Conservation (phyloP, 495 filamentous ascomycete species). For the Penicillium chermesinum region DNA sequence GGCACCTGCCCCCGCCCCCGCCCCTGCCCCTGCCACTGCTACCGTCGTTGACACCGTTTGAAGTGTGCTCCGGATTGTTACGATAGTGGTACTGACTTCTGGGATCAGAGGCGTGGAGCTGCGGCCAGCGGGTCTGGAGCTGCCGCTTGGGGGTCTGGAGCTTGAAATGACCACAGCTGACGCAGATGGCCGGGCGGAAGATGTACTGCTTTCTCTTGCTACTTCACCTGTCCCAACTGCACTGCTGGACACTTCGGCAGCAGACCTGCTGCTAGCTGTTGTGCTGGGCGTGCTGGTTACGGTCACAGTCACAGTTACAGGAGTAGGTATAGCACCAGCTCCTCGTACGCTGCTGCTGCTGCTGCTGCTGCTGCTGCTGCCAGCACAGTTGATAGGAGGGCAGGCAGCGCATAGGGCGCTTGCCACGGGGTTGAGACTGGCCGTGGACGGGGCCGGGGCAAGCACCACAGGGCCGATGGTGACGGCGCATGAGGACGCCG, state of each 20-base stretch:
- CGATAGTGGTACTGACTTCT: background rate
- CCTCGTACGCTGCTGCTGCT: background rate
- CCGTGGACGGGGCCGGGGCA: background rate
- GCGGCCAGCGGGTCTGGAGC: background rate
- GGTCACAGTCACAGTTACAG: conserved; percentile 10
- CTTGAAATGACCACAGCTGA: background rate
- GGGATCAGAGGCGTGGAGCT: conserved; percentile 14
- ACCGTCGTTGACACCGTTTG: conserved; percentile 4
- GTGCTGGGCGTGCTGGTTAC: conserved; percentile 5
- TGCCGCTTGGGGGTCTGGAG: background rate
- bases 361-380: background rate
- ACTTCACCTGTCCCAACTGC: background rate
- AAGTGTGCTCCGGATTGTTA: conserved; percentile 3
- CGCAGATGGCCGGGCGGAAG: background rate
- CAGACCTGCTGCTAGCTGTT: background rate
- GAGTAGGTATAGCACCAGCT: background rate
- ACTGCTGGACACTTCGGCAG: background rate
- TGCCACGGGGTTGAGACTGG: conserved; percentile 3
- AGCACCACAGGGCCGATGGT: background rate
- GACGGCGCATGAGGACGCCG: background rate
- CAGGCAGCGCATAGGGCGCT: conserved; percentile 13
- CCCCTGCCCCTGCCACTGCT: background rate
- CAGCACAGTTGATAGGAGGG: conserved; percentile 2
- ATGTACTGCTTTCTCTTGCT: background rate
- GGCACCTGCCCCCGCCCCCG: background rate